Conservation (phyloP, 148 eudicot genomes). For the Rhododendron simsii region DNA sequence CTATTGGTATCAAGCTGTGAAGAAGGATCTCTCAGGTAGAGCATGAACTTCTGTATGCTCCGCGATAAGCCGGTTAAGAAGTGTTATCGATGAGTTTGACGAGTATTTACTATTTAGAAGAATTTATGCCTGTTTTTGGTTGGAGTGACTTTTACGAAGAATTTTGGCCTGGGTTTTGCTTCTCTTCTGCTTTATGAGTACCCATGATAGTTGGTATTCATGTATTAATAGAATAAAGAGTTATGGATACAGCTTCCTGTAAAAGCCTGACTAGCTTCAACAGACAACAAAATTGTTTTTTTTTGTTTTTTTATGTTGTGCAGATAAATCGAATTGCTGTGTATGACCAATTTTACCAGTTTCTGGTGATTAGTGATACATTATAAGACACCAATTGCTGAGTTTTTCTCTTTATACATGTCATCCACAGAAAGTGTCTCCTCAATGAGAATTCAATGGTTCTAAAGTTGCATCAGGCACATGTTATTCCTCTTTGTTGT, state of each 20-base stretch:
- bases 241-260: background rate
- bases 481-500: background rate
- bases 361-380: background rate
- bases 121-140: background rate
- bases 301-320: background rate
- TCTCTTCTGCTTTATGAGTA: background rate
- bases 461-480: background rate
- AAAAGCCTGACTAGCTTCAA: background rate
- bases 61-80: background rate
- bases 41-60: background rate
- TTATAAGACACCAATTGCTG: background rate
- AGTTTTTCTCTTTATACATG: background rate
- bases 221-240: background rate
- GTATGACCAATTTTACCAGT: background rate
- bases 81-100: background rate
- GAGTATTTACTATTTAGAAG: background rate
- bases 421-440: background rate
- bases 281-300: background rate
- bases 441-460: background rate
- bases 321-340: background rate
- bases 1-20: background rate
- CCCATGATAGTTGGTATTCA: background rate
- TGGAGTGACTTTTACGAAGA: background rate
- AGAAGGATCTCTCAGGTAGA: background rate
- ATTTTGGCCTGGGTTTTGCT: background rate